These are phyloP conservation scores for Agaricus subrufescens DNA, from an alignment of 768 basidiomycete species.

Conservation along the genomic window DNA sequence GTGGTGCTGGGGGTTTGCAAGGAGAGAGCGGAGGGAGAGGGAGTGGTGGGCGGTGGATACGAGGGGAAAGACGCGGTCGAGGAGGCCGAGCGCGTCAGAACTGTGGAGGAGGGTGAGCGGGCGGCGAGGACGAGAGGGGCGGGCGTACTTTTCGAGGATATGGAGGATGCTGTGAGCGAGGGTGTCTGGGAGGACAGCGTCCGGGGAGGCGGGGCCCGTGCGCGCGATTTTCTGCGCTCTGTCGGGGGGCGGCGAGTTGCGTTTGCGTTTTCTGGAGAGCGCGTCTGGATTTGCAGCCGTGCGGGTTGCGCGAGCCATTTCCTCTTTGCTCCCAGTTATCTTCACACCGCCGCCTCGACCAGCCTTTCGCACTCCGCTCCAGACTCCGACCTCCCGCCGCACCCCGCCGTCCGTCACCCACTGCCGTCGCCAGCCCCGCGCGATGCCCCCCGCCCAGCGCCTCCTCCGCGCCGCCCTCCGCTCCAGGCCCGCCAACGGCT, in stretches of 20 bases:
- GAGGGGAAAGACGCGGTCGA: conserved; percentile 74
- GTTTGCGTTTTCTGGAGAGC: conserved; percentile 56
- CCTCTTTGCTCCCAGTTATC: not conserved
- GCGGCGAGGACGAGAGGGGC: not conserved
- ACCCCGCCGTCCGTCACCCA: conserved; percentile 17
- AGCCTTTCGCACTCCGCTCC: conserved; percentile 13
- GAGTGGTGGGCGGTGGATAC: conserved; percentile 36
- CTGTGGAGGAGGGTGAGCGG: conserved; percentile 28
- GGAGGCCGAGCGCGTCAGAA: conserved; percentile 67
- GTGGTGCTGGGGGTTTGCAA: conserved; percentile 48
- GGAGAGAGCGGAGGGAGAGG: conserved; percentile 49
- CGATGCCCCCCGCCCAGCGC: conserved; percentile 7
- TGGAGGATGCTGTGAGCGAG: conserved; percentile 53
- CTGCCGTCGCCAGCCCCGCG: conserved; percentile 2
- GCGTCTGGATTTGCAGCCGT: conserved; percentile 29
- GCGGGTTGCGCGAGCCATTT: conserved; percentile 77
- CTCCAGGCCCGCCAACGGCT: conserved; percentile 70
- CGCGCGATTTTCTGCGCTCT: conserved; percentile 46
- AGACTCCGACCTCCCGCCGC: conserved; percentile 7
- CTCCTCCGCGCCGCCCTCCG: conserved; percentile 36
- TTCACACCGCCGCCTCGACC: not conserved
- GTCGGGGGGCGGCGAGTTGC: conserved; percentile 31
- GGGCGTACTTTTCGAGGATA: conserved; percentile 51
- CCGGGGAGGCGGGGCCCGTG: conserved; percentile 18
- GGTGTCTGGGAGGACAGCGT: conserved; percentile 16